Evolutionary conservation across 2,329 filamentous ascomycete genomes (phyloP).

Genomic region (Arthroderma sp.): DNA sequence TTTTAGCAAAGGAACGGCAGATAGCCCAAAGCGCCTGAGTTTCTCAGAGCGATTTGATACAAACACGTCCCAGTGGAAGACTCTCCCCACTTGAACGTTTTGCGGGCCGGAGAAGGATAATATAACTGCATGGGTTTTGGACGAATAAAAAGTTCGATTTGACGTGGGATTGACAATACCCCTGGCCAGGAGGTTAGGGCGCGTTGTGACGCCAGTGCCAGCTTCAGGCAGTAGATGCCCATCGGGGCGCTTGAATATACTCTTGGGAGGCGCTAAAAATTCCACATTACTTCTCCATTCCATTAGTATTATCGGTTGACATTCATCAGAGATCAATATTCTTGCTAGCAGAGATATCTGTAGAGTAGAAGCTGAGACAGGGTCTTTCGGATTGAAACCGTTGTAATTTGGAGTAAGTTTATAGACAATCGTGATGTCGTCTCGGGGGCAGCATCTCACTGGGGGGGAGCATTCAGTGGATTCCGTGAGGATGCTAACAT

Average conservation of each 20-base stretch:
- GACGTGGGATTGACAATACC: conserved; percentile 6
- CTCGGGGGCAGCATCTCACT: conserved; percentile 37
- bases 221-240: too few relatives aligned
- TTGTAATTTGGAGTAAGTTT: conserved; percentile 33
- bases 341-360: conserved; percentile 35
- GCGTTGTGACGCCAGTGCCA: too few relatives aligned
- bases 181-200: too few relatives aligned
- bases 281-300: conserved; percentile 37
- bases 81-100: conserved; percentile 36
- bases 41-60: conserved; percentile 46
- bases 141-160: conserved; percentile 24
- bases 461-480: conserved; percentile 23
- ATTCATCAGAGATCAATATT: conserved; percentile 28
- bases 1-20: conserved; percentile 39
- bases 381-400: conserved; percentile 3
- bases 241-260: conserved; percentile 23
- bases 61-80: conserved; percentile 45
- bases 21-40: conserved; percentile 40
- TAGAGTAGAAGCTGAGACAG: conserved; percentile 24
- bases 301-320: conserved; percentile 34
- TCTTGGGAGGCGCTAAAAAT: conserved; percentile 34
- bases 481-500: conserved; percentile 31
- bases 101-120: conserved; percentile 44
- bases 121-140: conserved; percentile 35
- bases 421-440: conserved; percentile 46